Evolutionary conservation across 495 filamentous ascomycete species (phyloP).

Genomic region (Trichodelitschia bisporula): DNA sequence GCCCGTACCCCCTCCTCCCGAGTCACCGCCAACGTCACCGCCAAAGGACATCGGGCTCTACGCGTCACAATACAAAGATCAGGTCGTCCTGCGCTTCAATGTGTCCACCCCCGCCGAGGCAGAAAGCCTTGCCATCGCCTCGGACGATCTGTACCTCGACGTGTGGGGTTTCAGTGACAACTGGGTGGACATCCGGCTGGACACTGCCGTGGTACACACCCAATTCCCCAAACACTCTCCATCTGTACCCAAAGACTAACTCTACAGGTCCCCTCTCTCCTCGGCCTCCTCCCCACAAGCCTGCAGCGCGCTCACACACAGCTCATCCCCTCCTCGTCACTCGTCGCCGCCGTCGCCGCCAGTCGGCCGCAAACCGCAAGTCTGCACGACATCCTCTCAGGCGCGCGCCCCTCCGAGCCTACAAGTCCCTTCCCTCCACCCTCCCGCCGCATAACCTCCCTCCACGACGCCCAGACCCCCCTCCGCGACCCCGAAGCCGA

Average conservation of each 20-base stretch:
- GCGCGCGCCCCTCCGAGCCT: constrained; percentile 8
- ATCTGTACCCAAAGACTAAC: background rate
- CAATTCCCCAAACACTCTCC: no score
- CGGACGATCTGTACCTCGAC: constrained; percentile 57
- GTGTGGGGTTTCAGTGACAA: constrained; percentile 68
- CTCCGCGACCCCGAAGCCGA: constrained; percentile 5
- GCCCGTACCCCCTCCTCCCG: background rate
- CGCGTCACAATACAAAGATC: constrained; percentile 46
- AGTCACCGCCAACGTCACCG: background rate
- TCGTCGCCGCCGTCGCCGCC: constrained; percentile 49
- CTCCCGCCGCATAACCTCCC: constrained; percentile 12
- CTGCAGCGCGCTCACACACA: constrained; percentile 47
- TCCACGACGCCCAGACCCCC: constrained; percentile 7
- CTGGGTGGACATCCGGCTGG: constrained; percentile 69
- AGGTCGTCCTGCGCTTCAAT: constrained; percentile 77
- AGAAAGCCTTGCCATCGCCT: constrained; percentile 42
- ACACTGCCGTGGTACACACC: constrained; percentile 42
- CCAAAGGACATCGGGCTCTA: background rate
- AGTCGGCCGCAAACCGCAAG: constrained; percentile 35
- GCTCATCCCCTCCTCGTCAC: constrained; percentile 43
- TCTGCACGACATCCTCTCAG: constrained; percentile 2
- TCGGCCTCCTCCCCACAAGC: constrained; percentile 55
- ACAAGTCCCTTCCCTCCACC: constrained; percentile 4
- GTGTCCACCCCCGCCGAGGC: constrained; percentile 46
- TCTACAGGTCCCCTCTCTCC: constrained; percentile 41